A percentile compares a stretch with the other conserved stretches of the same genome.
phyloP scores from a whole-genome alignment of 2,329 filamentous ascomycete genomes.

The Sporothrix phasma region DNA sequence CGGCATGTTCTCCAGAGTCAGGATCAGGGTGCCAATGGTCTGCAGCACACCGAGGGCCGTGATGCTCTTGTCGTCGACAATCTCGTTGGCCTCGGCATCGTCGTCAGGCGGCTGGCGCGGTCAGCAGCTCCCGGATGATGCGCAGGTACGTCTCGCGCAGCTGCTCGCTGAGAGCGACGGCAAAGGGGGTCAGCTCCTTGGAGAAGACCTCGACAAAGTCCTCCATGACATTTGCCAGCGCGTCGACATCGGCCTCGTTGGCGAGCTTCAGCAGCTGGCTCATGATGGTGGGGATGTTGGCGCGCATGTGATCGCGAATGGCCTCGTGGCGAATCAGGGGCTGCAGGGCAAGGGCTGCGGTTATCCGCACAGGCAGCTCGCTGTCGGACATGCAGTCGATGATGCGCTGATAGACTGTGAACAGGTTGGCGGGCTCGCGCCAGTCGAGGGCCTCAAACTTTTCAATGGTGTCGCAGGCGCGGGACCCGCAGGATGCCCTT shows the following conservation, averaged over 20 bases:
- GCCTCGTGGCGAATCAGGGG: constrained; percentile 92
- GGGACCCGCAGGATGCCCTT: constrained; percentile 87
- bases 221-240: constrained; percentile 97
- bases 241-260: constrained; percentile 96
- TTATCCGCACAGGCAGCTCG: constrained; percentile 88
- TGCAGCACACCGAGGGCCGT: constrained; percentile 92
- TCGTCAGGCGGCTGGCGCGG: constrained; percentile 68
- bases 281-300: constrained; percentile 98
- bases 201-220: constrained; percentile 99
- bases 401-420: constrained; percentile 94
- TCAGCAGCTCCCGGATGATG: constrained; percentile 84
- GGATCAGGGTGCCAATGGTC: constrained; percentile 92
- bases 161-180: constrained; percentile 91
- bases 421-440: constrained; percentile 89
- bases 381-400: constrained; percentile 92
- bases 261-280: constrained; percentile 94
- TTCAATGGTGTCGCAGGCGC: constrained; percentile 93
- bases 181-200: constrained; percentile 91
- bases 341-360: constrained; percentile 86
- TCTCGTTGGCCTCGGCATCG: constrained; percentile 76
- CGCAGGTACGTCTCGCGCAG: constrained; percentile 90
- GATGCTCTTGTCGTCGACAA: constrained; percentile 96
- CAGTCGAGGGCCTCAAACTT: constrained; percentile 97
- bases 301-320: constrained; percentile 90
- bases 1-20: constrained; percentile 92